These are phyloP conservation scores for Populus ilicifolia DNA, from an alignment of 345 rosid genomes.

Conservation along the genomic window DNA sequence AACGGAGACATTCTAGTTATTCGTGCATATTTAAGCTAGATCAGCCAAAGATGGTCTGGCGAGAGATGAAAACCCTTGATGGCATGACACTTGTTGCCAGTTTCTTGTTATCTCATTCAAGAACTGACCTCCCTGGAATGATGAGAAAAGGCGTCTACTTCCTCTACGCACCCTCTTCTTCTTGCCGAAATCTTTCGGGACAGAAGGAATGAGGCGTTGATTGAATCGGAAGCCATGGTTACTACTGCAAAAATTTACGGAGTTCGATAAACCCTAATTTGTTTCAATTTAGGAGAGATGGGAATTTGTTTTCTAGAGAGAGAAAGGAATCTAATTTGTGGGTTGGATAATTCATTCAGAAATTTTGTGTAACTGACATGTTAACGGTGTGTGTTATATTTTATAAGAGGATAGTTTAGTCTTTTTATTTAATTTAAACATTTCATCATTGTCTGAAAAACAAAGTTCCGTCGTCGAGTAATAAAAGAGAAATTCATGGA, in stretches of 20 bases:
- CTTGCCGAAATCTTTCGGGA: slow-evolving; percentile 56
- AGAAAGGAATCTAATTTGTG: neutral
- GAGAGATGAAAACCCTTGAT: slow-evolving; percentile 48
- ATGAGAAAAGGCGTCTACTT: slow-evolving; percentile 58
- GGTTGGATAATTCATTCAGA: no score
- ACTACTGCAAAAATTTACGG: neutral
- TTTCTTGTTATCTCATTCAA: slow-evolving; percentile 51
- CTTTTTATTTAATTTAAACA: no score
- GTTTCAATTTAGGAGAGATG: neutral
- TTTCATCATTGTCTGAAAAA: no score
- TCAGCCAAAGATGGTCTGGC: slow-evolving; percentile 43
- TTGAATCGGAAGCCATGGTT: slow-evolving; percentile 68
- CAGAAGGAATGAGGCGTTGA: slow-evolving; percentile 47
- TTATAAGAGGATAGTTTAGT: no score
- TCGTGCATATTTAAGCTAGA: slow-evolving; percentile 57
- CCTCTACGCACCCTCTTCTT: slow-evolving; percentile 65
- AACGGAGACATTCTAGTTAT: slow-evolving; percentile 51
- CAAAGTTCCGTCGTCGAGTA: no score
- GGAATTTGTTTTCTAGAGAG: slow-evolving; percentile 15
- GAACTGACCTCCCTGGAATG: slow-evolving; percentile 45
- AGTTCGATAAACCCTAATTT: slow-evolving; percentile 49
- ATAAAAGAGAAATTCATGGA: no score
- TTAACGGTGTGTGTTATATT: no score
- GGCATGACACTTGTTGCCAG: slow-evolving; percentile 60
- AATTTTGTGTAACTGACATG: no score